Conservation (phyloP, 768 basidiomycete genomes). For the Fomitopsis pulvina region DNA sequence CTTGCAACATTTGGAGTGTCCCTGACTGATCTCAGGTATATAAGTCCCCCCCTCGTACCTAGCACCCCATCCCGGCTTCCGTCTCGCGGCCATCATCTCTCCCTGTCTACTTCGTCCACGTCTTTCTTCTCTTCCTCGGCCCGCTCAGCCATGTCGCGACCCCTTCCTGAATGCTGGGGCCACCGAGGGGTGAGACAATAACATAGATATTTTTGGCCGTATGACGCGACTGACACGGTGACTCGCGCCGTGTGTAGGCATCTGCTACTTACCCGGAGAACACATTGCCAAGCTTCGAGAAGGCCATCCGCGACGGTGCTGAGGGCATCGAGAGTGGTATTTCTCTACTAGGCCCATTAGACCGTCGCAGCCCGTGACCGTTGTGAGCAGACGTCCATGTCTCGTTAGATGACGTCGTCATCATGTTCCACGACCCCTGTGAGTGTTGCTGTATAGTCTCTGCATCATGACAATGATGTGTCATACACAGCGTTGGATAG, state of each 20-base stretch:
- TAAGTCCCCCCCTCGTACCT: conserved; percentile 5
- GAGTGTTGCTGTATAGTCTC: conserved; percentile 13
- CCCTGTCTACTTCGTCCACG: conserved; percentile 5
- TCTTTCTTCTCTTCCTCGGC: conserved; percentile 1
- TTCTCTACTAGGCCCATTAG: conserved; percentile 26
- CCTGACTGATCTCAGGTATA: conserved; percentile 4
- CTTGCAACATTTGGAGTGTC: neutral
- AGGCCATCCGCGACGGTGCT: conserved; percentile 90
- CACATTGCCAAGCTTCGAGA: conserved; percentile 91
- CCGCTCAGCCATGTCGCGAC: conserved; percentile 14
- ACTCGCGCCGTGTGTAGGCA: conserved; percentile 51
- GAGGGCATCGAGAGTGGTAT: conserved; percentile 98
- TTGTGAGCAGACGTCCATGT: conserved; percentile 85
- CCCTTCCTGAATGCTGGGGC: conserved; percentile 67
- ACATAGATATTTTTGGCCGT: neutral
- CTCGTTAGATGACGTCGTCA: conserved; percentile 73
- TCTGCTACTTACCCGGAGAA: conserved; percentile 88
- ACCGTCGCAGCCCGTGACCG: conserved; percentile 39
- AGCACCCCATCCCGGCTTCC: conserved; percentile 1
- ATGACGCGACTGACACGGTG: conserved; percentile 4
- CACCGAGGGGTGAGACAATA: conserved; percentile 55
- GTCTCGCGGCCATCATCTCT: conserved; percentile 6
- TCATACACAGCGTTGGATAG: conserved; percentile 52
- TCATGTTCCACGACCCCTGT: conserved; percentile 97
- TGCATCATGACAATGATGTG: no score